These are phyloP conservation scores for Trametes gibbosa DNA, from an alignment of 768 basidiomycete species.

Conservation along the genomic window DNA sequence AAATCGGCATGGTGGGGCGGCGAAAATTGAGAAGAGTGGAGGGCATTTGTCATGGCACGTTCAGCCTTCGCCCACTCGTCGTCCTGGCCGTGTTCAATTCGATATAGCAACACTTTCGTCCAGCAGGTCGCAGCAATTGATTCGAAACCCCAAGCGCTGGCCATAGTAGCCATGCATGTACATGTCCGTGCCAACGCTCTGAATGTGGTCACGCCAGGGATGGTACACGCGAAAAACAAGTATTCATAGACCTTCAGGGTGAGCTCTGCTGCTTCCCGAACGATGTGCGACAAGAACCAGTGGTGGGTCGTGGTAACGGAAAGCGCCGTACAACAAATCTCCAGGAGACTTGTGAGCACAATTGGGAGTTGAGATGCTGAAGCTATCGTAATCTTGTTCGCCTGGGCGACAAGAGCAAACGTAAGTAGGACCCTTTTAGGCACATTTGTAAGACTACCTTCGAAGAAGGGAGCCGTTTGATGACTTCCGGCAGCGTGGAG, in stretches of 20 bases:
- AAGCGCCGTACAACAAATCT: slow-evolving; percentile 42
- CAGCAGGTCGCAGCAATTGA: not conserved
- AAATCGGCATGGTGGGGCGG: slow-evolving; percentile 8
- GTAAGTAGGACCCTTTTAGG: too few species aligned
- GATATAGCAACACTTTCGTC: slow-evolving; percentile 31
- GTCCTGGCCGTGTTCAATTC: slow-evolving; percentile 43
- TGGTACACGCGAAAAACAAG: slow-evolving; percentile 38
- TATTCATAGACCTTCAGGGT: slow-evolving; percentile 43
- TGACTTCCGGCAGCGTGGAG: not conserved
- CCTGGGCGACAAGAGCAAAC: not conserved
- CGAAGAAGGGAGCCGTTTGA: not conserved
- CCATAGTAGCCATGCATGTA: slow-evolving; percentile 12
- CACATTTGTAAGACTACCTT: not conserved
- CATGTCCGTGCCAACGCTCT: slow-evolving; percentile 42
- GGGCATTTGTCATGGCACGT: slow-evolving; percentile 19
- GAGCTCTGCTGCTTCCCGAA: slow-evolving; percentile 40
- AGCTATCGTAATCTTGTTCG: not conserved
- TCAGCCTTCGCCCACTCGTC: slow-evolving; percentile 36
- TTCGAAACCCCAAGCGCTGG: not conserved
- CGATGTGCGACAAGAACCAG: slow-evolving; percentile 50
- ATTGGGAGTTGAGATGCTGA: slow-evolving; percentile 39
- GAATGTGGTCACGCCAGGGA: slow-evolving; percentile 33
- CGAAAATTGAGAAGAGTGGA: not conserved
- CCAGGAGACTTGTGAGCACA: slow-evolving; percentile 46
- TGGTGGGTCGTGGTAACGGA: slow-evolving; percentile 42